Conservation (phyloP, 441 rosid species). For the Populus tomentosa region DNA sequence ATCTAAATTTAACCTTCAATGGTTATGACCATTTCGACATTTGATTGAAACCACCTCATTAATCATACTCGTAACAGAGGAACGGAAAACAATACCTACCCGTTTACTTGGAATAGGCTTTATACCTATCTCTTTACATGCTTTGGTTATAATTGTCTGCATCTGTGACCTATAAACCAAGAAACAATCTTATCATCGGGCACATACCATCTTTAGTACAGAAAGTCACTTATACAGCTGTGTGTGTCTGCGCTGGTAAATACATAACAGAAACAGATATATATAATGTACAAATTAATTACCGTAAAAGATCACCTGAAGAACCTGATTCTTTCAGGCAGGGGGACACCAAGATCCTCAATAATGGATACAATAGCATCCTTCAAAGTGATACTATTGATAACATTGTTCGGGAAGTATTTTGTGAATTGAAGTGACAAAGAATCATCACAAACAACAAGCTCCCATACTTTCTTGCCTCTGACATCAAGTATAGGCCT, state of each 20-base stretch:
- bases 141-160: slow-evolving; percentile 91
- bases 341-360: slow-evolving; percentile 68
- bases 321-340: slow-evolving; percentile 75
- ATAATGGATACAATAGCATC: slow-evolving; percentile 63
- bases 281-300: not conserved
- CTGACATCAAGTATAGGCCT: slow-evolving; percentile 86
- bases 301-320: slow-evolving; percentile 46
- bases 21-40: not conserved
- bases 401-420: slow-evolving; percentile 90
- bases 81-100: slow-evolving; percentile 35
- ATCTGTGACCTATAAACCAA: slow-evolving; percentile 68
- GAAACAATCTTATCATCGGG: too few species aligned
- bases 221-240: too few species aligned
- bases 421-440: slow-evolving; percentile 84
- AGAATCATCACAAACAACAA: slow-evolving; percentile 82
- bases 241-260: too few species aligned
- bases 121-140: slow-evolving; percentile 81
- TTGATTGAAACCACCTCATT: not conserved
- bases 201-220: too few species aligned
- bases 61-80: not conserved
- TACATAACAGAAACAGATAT: too few species aligned
- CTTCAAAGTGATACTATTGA: slow-evolving; percentile 82
- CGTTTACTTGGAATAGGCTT: slow-evolving; percentile 86
- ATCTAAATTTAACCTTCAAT: not conserved
- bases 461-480: slow-evolving; percentile 95